Evolutionary conservation across 2,329 filamentous ascomycete genomes (phyloP), one percentile per base, ranked within the genome.

Genomic region (Colletotrichum chlorophyti): DNA sequence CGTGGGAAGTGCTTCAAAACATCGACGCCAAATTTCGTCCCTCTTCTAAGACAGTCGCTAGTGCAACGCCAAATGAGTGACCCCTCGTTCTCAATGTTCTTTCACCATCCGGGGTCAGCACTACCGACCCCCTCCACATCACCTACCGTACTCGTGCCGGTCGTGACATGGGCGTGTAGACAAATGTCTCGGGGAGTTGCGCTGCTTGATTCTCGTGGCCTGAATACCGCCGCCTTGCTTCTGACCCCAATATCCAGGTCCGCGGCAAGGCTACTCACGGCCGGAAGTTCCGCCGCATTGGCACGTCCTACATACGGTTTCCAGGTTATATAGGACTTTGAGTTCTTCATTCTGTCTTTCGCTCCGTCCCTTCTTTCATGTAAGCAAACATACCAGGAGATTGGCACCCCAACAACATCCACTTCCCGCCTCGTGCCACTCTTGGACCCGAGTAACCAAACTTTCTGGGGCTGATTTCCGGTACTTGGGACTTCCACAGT

Each of bases 131-230:
- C 21, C 26, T 46, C 9, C 34, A 27, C 12, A 43, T 35, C 12
- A 19, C 26, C 15, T 37, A 5, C 15, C 37, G 21, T 29, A 43
- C 17, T 34, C 31, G 24, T 26, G 21, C 17, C 24, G 32, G 8
- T 42, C n/a, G 43, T 34, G 4, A 24, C 17, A 26, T 34, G 31
- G 17, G n/a, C n/a, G 27, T 8, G 14, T 14, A 23, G 21, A 14
- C n/a, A 17, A 37, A 4, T 58, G 58, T 59, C 53, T 60, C 58
- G 58, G 58, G 35, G 41, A 46, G 29, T 17, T 50, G 41, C 41
- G n/a, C 12, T 12, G n/a, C 35, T 37, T 27, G 19, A 31, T 17
- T 34, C 35, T 15, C 23, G 34, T 29, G 47, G n/a, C 12, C 6
- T 8, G 17, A 17, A 17, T n/a, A 38, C 24, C 34, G n/a, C 12